Conservation (phyloP, 2,329 filamentous ascomycete species). For the Beauveria pseudobassiana region DNA sequence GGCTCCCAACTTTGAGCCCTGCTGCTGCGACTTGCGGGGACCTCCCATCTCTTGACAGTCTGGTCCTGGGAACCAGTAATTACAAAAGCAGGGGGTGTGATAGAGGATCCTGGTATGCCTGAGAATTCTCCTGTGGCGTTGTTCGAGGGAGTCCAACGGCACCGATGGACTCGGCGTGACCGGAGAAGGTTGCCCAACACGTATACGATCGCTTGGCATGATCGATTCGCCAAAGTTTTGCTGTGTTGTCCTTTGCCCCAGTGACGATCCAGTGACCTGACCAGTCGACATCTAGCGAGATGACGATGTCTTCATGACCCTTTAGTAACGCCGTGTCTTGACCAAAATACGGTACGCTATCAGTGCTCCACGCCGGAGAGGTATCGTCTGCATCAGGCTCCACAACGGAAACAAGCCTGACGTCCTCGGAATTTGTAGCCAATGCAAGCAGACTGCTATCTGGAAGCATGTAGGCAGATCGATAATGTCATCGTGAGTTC, state of each 20-base stretch:
- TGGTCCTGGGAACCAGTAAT: slow-evolving; percentile 92
- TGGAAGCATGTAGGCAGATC: slow-evolving; percentile 75
- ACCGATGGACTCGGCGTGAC: slow-evolving; percentile 89
- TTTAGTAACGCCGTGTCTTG: slow-evolving; percentile 80
- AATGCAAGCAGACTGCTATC: slow-evolving; percentile 78
- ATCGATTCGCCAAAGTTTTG: slow-evolving; percentile 83
- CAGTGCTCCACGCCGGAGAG: slow-evolving; percentile 17
- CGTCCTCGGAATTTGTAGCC: slow-evolving; percentile 90
- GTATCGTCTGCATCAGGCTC: slow-evolving; percentile 24
- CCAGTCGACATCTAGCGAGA: slow-evolving; percentile 91
- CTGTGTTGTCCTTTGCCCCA: slow-evolving; percentile 93
- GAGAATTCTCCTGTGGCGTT: slow-evolving; percentile 58
- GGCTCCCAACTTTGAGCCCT: slow-evolving; percentile 43
- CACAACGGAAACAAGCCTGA: slow-evolving; percentile 72
- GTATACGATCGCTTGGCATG: slow-evolving; percentile 63
- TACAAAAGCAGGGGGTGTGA: slow-evolving; percentile 76
- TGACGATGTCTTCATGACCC: slow-evolving; percentile 92
- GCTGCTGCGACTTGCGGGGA: slow-evolving; percentile 45
- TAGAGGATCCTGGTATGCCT: slow-evolving; percentile 65
- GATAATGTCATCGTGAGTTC: slow-evolving; percentile 96
- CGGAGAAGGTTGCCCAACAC: slow-evolving; percentile 78
- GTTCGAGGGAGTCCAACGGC: slow-evolving; percentile 76
- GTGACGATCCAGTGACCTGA: slow-evolving; percentile 96
- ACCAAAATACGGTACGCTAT: slow-evolving; percentile 62
- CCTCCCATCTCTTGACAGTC: slow-evolving; percentile 91